A percentile compares a stretch with the other conserved stretches of the same genome.
phyloP scores from a whole-genome alignment of 1,284 basidiomycete genomes.

The Golubevia pallescens region DNA sequence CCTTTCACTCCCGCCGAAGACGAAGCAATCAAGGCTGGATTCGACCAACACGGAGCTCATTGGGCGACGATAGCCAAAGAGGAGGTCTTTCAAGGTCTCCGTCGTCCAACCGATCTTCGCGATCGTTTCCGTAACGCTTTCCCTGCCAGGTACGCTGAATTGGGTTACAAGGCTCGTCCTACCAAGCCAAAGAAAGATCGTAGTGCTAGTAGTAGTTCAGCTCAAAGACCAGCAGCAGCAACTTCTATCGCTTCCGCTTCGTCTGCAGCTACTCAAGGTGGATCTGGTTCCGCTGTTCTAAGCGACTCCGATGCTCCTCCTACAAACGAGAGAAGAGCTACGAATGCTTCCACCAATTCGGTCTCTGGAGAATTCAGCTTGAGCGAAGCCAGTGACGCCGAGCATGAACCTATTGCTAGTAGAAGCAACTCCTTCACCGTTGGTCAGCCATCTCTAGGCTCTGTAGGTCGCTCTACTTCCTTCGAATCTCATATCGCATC shows the following conservation, averaged over 20 bases:
- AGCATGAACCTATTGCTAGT: slow-evolving; percentile 23
- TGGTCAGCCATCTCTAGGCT: not conserved
- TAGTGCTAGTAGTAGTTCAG: not conserved
- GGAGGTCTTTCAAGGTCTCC: slow-evolving; percentile 48
- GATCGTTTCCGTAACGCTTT: slow-evolving; percentile 63
- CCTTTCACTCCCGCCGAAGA: slow-evolving; percentile 55
- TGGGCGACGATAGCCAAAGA: slow-evolving; percentile 57
- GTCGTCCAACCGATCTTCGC: slow-evolving; percentile 57
- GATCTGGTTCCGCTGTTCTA: slow-evolving; percentile 1
- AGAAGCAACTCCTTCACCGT: not conserved
- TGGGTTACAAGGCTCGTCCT: slow-evolving; percentile 56
- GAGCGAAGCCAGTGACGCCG: slow-evolving; percentile 34
- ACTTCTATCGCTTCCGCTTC: not conserved
- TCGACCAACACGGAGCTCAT: slow-evolving; percentile 42
- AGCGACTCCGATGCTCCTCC: slow-evolving; percentile 7
- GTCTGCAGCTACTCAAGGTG: slow-evolving; percentile 5
- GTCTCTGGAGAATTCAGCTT: slow-evolving; percentile 24
- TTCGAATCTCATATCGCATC: not conserved
- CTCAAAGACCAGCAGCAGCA: not conserved
- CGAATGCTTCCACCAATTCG: slow-evolving; percentile 10
- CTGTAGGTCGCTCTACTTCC: too few relatives aligned
- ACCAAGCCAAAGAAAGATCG: slow-evolving; percentile 10
- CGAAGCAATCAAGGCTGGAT: slow-evolving; percentile 47
- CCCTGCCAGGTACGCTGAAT: slow-evolving; percentile 53
- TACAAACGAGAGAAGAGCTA: not conserved